Conservation (phyloP, 1,284 basidiomycete genomes). For the Phellopilus nigrolimitatus region DNA sequence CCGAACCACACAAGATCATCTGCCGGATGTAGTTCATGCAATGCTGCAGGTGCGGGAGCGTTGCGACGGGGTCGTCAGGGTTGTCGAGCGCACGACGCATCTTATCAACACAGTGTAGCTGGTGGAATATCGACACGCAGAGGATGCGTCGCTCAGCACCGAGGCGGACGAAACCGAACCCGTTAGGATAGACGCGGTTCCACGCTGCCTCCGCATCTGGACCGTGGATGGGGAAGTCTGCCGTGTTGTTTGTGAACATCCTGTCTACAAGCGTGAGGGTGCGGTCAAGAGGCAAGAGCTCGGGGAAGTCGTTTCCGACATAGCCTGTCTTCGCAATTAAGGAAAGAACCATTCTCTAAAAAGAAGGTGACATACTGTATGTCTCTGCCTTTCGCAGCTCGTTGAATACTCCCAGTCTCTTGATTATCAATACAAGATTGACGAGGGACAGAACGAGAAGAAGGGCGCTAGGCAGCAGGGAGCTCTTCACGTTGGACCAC, state of each 20-base stretch:
- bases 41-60: slow-evolving; percentile 31
- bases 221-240: slow-evolving; percentile 18
- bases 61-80: slow-evolving; percentile 17
- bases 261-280: slow-evolving; percentile 8
- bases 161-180: slow-evolving; percentile 21
- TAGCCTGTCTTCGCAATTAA: slow-evolving; percentile 1
- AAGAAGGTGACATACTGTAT: slow-evolving; percentile 5
- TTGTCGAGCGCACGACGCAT: slow-evolving; percentile 25
- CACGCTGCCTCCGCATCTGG: slow-evolving; percentile 11
- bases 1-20: slow-evolving; percentile 20
- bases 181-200: slow-evolving; percentile 16
- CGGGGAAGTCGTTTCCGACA: slow-evolving; percentile 17
- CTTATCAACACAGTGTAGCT: slow-evolving; percentile 32
- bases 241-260: slow-evolving; percentile 14
- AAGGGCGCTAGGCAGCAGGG: slow-evolving; percentile 1
- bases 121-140: slow-evolving; percentile 30
- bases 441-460: slow-evolving; percentile 12
- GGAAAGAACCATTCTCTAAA: not conserved
- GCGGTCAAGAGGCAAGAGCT: slow-evolving; percentile 10
- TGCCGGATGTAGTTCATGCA: slow-evolving; percentile 22
- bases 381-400: not conserved
- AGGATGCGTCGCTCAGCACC: slow-evolving; percentile 19
- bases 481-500: too few species aligned
- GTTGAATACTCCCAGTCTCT: slow-evolving; percentile 6
- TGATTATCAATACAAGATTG: slow-evolving; percentile 12